Base-by-base conservation (phyloP, 2,329 filamentous ascomycete genomes). In the Xylariaceae sp. region DNA sequence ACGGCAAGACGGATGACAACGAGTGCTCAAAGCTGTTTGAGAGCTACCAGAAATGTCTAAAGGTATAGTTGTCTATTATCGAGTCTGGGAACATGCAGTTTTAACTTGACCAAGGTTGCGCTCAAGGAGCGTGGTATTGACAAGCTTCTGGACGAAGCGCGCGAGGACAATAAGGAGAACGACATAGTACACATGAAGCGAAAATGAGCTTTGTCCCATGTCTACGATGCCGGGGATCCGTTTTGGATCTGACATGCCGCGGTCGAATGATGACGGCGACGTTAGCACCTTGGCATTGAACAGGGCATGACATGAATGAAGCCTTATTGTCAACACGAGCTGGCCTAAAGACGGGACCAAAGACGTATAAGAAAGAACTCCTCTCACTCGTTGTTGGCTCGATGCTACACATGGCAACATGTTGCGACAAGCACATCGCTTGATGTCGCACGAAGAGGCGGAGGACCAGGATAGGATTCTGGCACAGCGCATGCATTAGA, bases 51-150 rank as follows among this genome's bases (percentile, higher is more conserved):
- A 77, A 81, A 47, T 98, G 93, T 62, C 69, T 98, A 34, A 83
- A 81, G 54, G 93, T 96, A 67, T n/a, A 61, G 81, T 34, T 17
- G 16, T 16, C 7, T 6, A 3, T 12, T 7, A 20, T 19, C 14
- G 19, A 14, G 19, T 17, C 39, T 14, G 16, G 23, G 6, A 17
- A 40, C 22, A 32, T 48, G 44, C 37, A 44, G 41, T 12, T 5
- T 17, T n/a, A 29, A 21, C 27, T n/a, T n/a, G 36, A 8, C 25
- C 33, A 55, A 96, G 91, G 84, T 82, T 70, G 90, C 85, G 3
- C 74, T 98, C 40, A 94, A 93, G 67, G 83, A 89, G 45, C 81
- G 86, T 59, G 93, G 93, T 46, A 95, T 98, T 63, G 90, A 97
- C 67, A 88, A 86, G 59, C 87, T 97, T 75, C 73, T 98, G 10